Conservation (phyloP, 78 protist species). For the Guillardia theta region DNA sequence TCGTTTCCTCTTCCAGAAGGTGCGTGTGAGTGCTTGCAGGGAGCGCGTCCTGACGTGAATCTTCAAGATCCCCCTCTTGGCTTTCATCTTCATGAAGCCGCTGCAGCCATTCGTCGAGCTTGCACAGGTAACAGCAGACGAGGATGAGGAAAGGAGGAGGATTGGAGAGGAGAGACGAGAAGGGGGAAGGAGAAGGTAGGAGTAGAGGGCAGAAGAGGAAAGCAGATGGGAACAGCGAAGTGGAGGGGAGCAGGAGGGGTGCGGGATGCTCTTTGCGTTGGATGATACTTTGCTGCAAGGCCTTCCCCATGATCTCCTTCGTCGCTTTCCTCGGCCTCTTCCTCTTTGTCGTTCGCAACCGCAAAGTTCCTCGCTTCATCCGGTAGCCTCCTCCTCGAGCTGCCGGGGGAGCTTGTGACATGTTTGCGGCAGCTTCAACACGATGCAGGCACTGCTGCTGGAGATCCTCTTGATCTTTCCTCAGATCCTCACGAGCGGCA, state of each 20-base stretch:
- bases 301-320: background rate
- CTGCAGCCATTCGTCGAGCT: constrained; percentile 10
- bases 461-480: constrained; percentile 2
- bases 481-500: background rate
- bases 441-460: constrained; percentile 16
- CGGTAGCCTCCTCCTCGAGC: background rate
- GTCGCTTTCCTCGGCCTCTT: constrained; percentile 29
- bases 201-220: no score
- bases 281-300: background rate
- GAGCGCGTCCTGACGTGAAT: background rate
- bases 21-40: background rate
- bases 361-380: background rate
- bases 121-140: background rate
- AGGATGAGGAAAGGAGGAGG: no score
- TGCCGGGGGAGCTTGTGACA: background rate
- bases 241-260: no score
- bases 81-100: constrained; percentile 24
- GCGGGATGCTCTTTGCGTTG: no score
- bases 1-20: constrained; percentile 13
- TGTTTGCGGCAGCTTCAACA: background rate
- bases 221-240: no score
- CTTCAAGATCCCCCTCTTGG: background rate
- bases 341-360: constrained; percentile 29
- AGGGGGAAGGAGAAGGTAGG: no score
- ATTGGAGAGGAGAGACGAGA: no score